Evolutionary conservation across 345 rosid species (phyloP), one percentile per base, ranked within the genome.

Genomic region (Eucalyptus viminalis): DNA sequence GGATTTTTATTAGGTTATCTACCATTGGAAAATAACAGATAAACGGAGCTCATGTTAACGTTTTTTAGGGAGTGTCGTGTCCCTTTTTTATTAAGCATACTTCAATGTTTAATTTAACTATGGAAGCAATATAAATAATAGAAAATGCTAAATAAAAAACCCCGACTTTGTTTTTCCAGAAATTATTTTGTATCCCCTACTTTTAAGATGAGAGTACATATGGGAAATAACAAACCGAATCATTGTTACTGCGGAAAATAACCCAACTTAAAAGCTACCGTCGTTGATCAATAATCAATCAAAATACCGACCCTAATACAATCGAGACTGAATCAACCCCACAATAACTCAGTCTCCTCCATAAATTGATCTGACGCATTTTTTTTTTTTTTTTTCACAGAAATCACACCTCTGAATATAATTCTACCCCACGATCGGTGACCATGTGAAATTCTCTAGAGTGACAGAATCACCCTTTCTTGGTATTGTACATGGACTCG

Each of bases 401-500:
- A 76, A 19, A 37, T 37, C 24, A 72, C 45, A 19, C 27, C 45
- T 72, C 83, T 6, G 25, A 37, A 72, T 37, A 37, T n/a, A 15
- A 14, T 65, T n/a, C 76, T 15, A n/a, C 76, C 76, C 76, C 40
- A n/a, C 21, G 40, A 65, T n/a, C 40, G 76, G 69, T 62, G 69
- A 62, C 69, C 58, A 53, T 62, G 15, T 27, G 69, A 62, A 62
- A 62, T 62, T 29, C 69, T n/a, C 40, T n/a, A 65, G 76, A 15
- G 34, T n/a, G 76, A 19, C 24, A 11, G 45, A 37, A 76, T 76
- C 83, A 76, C 47, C 2, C 88, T 37, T 93, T 93, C 91, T 94
- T 94, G 90, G 90, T 80, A 87, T 89, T 92, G 90, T 89, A 69
- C 91, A 96, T 96, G 19, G 99, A 97, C 93, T 96, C 99, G 60